A percentile compares a stretch with the other conserved stretches of the same genome.
phyloP scores from a whole-genome alignment of 2,329 filamentous ascomycete species.

The Arthrobotrys megalospora region DNA sequence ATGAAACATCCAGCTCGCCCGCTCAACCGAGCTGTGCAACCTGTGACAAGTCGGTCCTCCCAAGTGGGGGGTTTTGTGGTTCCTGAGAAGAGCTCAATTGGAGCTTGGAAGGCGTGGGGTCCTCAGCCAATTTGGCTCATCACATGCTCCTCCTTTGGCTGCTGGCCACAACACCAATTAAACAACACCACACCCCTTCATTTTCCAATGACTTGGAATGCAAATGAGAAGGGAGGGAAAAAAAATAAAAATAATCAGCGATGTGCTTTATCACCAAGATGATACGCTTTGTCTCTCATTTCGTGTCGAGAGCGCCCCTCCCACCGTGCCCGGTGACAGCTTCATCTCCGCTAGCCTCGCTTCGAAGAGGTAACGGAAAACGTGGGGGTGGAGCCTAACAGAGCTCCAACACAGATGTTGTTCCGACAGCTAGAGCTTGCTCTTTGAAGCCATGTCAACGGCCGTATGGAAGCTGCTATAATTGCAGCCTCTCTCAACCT shows the following conservation, averaged over 20 bases:
- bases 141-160: conserved; percentile 39
- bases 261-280: conserved; percentile 17
- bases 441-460: conserved; percentile 8
- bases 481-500: conserved; percentile 28
- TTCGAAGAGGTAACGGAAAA: conserved; percentile 45
- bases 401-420: conserved; percentile 39
- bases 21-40: conserved; percentile 24
- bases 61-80: conserved; percentile 41
- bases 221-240: conserved; percentile 9
- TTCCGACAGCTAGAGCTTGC: conserved; percentile 17
- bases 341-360: conserved; percentile 31
- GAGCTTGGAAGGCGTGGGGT: conserved; percentile 43
- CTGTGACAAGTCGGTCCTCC: conserved; percentile 29
- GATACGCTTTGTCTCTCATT: conserved; percentile 48
- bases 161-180: conserved; percentile 44
- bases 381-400: conserved; percentile 40
- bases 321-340: conserved; percentile 29
- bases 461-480: conserved; percentile 31
- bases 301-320: conserved; percentile 44
- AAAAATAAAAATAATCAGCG: conserved; percentile 1
- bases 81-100: conserved; percentile 40
- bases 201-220: conserved; percentile 8
- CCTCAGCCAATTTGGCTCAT: conserved; percentile 14
- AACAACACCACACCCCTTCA: conserved; percentile 36
- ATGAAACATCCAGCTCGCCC: conserved; percentile 9